phyloP scores from a whole-genome alignment of 176 grass and related monocot species.

The Bolboschoenus planiculmis region DNA sequence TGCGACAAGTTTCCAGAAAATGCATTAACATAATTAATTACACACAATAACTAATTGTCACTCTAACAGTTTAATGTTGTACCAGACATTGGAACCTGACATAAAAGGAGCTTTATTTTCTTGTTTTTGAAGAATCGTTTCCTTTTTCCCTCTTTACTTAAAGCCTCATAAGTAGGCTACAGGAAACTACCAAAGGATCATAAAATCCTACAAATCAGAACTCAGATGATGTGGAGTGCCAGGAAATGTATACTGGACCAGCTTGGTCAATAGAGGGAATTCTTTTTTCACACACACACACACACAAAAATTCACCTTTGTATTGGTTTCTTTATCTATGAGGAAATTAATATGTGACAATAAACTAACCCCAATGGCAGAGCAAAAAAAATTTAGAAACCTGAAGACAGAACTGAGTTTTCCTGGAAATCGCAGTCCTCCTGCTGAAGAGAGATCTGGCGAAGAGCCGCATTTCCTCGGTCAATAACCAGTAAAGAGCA shows the following conservation, averaged over 20 bases:
- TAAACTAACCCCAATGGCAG: neutral
- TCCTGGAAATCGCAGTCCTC: slow-evolving; percentile 86
- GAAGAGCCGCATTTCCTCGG: slow-evolving; percentile 92
- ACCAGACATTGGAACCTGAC: neutral
- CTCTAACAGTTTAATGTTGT: neutral
- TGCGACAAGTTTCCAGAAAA: neutral
- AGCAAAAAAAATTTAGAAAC: slow-evolving; percentile 29
- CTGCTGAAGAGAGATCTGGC: slow-evolving; percentile 79
- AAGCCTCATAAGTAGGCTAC: neutral
- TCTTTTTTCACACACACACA: neutral
- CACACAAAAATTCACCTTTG: neutral
- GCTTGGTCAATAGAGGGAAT: neutral
- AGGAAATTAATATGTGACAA: neutral
- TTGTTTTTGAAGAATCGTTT: neutral
- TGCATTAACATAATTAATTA: neutral
- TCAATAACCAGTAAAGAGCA: slow-evolving; percentile 87
- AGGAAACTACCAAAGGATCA: neutral
- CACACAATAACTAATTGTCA: neutral
- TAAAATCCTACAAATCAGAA: neutral
- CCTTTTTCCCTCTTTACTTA: neutral
- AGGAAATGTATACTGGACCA: neutral
- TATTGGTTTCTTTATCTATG: neutral
- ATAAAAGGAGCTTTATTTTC: neutral
- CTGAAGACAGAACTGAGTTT: slow-evolving; percentile 74
- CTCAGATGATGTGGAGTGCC: neutral